These are phyloP conservation scores for Purpureocillium takamizusanense DNA, from an alignment of 2,329 filamentous ascomycete genomes.

Conservation along the genomic window DNA sequence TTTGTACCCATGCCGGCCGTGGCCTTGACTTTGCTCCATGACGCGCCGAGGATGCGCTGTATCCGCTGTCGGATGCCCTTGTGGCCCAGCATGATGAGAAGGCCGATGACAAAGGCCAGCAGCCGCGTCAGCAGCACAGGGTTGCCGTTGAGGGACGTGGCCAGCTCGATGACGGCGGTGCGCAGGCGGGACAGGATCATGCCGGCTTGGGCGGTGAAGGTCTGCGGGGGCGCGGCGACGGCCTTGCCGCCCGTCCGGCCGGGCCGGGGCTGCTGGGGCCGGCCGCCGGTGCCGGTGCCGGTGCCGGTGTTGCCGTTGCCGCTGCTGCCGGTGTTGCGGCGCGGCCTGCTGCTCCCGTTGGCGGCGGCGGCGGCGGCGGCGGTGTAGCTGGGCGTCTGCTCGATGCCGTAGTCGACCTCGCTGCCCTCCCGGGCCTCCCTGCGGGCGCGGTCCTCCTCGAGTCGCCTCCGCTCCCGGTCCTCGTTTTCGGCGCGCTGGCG, in stretches of 20 bases:
- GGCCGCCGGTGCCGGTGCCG: no score
- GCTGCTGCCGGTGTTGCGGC: conserved; percentile 12
- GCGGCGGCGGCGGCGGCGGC: conserved; percentile 6
- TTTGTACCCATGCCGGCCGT: conserved; percentile 96
- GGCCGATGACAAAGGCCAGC: conserved; percentile 69
- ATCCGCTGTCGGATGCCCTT: conserved; percentile 68
- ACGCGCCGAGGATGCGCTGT: conserved; percentile 55
- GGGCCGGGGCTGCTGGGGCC: no score
- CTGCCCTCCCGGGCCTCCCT: conserved; percentile 43
- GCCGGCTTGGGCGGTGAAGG: conserved; percentile 38
- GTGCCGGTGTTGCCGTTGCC: conserved; percentile 11
- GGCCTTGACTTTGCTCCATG: conserved; percentile 72
- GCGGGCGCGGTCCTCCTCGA: conserved; percentile 44
- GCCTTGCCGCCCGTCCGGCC: no score
- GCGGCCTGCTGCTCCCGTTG: conserved; percentile 23
- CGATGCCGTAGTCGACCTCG: conserved; percentile 63
- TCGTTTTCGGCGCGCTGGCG: conserved; percentile 50
- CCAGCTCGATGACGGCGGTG: conserved; percentile 40
- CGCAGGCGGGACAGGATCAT: conserved; percentile 45
- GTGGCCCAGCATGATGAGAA: conserved; percentile 68
- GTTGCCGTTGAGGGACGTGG: conserved; percentile 42
- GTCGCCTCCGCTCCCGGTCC: conserved; percentile 39
- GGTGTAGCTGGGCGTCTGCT: conserved; percentile 34
- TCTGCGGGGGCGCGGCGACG: conserved; percentile 17
- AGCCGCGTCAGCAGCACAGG: conserved; percentile 50